Base-by-base conservation (phyloP, 305 asterid genomes). In the Fraxinus greggii region DNA sequence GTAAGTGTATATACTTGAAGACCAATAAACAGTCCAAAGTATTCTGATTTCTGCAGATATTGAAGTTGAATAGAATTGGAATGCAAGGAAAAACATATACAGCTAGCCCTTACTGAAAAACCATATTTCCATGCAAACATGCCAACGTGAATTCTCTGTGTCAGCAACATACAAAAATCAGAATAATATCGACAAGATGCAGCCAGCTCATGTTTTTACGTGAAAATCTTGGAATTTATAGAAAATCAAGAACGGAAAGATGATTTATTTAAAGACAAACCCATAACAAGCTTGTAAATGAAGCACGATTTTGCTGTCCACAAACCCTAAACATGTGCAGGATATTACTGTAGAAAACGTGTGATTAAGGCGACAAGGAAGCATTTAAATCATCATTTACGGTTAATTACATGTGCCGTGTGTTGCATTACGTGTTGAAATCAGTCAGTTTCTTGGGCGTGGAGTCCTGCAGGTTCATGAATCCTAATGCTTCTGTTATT, bases 281-380 rank as follows among this genome's bases (percentile, higher is more conserved):
- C 69, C 69, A 23, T 61, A 21, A 54, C 73, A 73, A 32, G 82
- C 17, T 70, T 59, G 83, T 79, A 76, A 83, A 82, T 80, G 75
- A 61, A 74, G 69, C 81, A 17, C 63, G 80, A 77, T 72, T 73
- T 75, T 70, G 67, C 32, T 83, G 90, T 82, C 89, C 42, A 78
- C 86, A 87, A 87, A 89, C 90, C 93, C 92, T 91, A 91, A 85
- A 84, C 91, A 88, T 80, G 90, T 83, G 90, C 86, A 79, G 72
- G 75, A 23, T 77, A 36, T 42, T 78, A 79, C 77, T 72, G 72
- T 79, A 79, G 61, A 45, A 74, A 84, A 81, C 82, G 24, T 0
- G 83, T 0, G 82, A 85, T 83, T 59, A 83, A 59, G 83, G 89
- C 87, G 91, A 89, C 91, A 90, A 56, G 84, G 88, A 63, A 76